These are phyloP conservation scores for Cudoniella acicularis DNA, from an alignment of 495 filamentous ascomycete genomes.

Conservation along the genomic window DNA sequence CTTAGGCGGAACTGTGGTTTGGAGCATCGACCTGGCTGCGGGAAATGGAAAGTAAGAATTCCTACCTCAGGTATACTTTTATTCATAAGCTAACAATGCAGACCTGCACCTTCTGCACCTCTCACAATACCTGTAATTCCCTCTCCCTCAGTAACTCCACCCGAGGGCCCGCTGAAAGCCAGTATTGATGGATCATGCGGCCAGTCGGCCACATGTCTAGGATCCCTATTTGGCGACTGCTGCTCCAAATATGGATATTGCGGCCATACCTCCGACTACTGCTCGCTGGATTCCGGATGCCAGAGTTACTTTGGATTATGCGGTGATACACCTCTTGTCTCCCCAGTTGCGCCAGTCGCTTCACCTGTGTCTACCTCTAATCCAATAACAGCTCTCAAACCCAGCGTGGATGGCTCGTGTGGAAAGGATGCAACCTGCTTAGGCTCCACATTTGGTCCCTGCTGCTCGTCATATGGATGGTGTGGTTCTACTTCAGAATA, in stretches of 20 bases:
- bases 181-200: conserved; percentile 5
- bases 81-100: conserved; percentile 41
- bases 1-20: conserved; percentile 25
- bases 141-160: neutral
- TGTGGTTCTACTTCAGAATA: conserved; percentile 1
- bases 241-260: neutral
- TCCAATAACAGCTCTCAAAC: too few species aligned
- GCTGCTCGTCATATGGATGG: conserved; percentile 6
- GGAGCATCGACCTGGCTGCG: conserved; percentile 1
- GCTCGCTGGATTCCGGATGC: neutral
- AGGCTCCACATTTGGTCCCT: neutral
- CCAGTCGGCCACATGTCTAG: neutral
- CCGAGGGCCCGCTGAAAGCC: neutral
- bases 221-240: neutral
- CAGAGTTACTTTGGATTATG: conserved; percentile 2
- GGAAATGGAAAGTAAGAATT: conserved; percentile 45
- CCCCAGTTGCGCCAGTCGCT: neutral
- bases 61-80: conserved; percentile 36
- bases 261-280: neutral
- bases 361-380: neutral
- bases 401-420: neutral
- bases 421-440: neutral
- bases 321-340: neutral
- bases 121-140: neutral
- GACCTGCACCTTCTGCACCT: conserved; percentile 28